phyloP scores from a whole-genome alignment of 768 basidiomycete genomes.

The Clitopilus hobsonii region DNA sequence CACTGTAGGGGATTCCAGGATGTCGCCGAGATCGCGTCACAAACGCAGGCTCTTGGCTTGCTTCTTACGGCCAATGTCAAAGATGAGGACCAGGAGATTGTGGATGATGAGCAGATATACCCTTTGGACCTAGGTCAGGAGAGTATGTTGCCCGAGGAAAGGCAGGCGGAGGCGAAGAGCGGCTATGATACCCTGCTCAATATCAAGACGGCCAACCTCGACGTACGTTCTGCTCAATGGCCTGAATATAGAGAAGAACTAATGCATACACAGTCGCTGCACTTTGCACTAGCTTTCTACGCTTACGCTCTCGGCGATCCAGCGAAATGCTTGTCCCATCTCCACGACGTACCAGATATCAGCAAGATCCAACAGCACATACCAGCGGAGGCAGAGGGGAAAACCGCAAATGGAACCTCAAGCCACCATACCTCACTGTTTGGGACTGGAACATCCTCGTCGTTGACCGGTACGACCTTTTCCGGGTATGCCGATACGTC shows the following conservation, averaged over 20 bases:
- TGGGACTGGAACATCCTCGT: constrained; percentile 32
- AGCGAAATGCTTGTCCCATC: constrained; percentile 55
- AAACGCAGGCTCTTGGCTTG: constrained; percentile 60
- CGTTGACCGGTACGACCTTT: constrained; percentile 49
- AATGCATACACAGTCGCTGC: constrained; percentile 47
- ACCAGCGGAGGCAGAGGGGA: constrained; percentile 34
- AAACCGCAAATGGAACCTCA: constrained; percentile 33
- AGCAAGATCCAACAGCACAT: constrained; percentile 50
- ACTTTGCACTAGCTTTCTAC: constrained; percentile 72
- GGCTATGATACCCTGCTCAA: constrained; percentile 53
- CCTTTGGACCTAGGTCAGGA: constrained; percentile 50
- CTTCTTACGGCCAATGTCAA: constrained; percentile 42
- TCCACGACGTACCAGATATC: constrained; percentile 51
- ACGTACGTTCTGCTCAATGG: constrained; percentile 46
- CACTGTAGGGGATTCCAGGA: constrained; percentile 63
- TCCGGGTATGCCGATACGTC: constrained; percentile 35
- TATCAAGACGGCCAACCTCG: constrained; percentile 44
- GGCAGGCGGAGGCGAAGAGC: constrained; percentile 49
- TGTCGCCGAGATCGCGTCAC: constrained; percentile 60
- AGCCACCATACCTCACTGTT: constrained; percentile 31
- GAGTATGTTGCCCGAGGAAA: constrained; percentile 49
- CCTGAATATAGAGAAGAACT: neutral
- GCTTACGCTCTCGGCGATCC: constrained; percentile 72
- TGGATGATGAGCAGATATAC: constrained; percentile 24
- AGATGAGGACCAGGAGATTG: constrained; percentile 55